Conservation (phyloP, 2,329 filamentous ascomycete species). For the Diaporthe citriasiana region DNA sequence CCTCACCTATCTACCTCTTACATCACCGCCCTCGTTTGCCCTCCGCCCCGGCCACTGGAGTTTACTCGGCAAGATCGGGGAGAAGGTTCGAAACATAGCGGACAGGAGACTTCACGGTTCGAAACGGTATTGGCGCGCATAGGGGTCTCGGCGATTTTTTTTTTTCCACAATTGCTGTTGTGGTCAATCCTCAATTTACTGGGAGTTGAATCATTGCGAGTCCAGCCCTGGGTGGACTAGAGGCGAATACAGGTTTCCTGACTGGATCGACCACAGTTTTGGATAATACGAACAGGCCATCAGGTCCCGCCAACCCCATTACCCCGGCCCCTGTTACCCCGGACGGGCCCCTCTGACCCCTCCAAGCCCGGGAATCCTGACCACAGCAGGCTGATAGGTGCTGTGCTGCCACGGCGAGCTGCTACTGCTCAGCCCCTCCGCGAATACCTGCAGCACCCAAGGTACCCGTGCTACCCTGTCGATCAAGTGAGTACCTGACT, state of each 20-base stretch:
- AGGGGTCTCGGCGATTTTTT: not conserved
- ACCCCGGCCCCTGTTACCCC: slow-evolving; percentile 32
- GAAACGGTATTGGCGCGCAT: slow-evolving; percentile 28
- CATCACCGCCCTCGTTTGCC: not conserved
- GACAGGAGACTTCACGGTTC: slow-evolving; percentile 1
- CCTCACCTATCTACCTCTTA: slow-evolving; percentile 19
- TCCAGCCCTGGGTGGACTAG: not conserved
- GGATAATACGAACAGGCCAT: slow-evolving; percentile 31
- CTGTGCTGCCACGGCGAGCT: slow-evolving; percentile 16
- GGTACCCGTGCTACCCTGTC: slow-evolving; percentile 10
- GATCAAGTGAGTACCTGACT: slow-evolving; percentile 30
- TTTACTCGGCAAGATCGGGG: slow-evolving; percentile 30
- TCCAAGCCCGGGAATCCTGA: slow-evolving; percentile 10
- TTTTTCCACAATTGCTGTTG: slow-evolving; percentile 7
- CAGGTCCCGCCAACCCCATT: not conserved
- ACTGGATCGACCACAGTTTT: slow-evolving; percentile 20
- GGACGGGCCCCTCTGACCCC: slow-evolving; percentile 38
- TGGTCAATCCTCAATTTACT: not conserved
- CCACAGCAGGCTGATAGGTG: slow-evolving; percentile 21
- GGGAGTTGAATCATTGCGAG: not conserved
- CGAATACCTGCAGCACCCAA: slow-evolving; percentile 20
- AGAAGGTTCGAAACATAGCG: slow-evolving; percentile 13
- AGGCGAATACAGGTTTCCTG: slow-evolving; percentile 19
- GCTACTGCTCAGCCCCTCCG: not conserved
- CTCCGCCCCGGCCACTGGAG: slow-evolving; percentile 13